These are phyloP conservation scores for Bipolaris victoriae DNA, from an alignment of 2,329 filamentous ascomycete genomes.

Conservation along the genomic window DNA sequence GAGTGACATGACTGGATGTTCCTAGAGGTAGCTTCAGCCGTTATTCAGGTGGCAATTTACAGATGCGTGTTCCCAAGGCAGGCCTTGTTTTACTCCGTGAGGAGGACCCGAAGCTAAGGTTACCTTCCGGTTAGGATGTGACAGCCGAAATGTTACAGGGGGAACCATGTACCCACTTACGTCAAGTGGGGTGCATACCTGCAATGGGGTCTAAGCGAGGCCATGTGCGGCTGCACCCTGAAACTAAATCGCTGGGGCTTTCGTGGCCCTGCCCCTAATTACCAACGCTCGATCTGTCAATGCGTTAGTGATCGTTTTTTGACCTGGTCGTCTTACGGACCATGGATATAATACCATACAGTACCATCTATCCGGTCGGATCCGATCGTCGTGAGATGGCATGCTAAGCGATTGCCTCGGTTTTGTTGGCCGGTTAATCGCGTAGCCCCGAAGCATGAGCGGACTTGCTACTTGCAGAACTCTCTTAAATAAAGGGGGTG, in stretches of 20 bases:
- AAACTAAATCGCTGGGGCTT: background rate
- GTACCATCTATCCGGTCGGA: background rate
- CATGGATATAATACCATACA: too few species aligned
- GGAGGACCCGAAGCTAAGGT: background rate
- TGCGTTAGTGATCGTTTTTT: background rate
- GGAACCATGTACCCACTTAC: background rate
- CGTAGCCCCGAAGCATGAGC: background rate
- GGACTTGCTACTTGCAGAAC: background rate
- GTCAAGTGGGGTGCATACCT: background rate
- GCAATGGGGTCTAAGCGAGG: background rate
- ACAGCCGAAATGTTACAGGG: background rate
- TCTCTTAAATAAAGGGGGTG: background rate
- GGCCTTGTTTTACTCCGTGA: background rate
- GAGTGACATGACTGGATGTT: background rate
- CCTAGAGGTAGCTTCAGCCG: background rate
- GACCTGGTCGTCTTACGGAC: too few species aligned
- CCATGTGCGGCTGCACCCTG: background rate
- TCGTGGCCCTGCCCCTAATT: background rate
- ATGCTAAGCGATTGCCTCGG: background rate
- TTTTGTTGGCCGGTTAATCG: background rate
- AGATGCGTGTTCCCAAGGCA: background rate
- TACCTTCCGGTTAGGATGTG: conserved; percentile 1
- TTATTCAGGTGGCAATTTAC: background rate
- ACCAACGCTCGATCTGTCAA: background rate
- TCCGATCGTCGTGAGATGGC: background rate